Conservation (phyloP, 2,329 filamentous ascomycete genomes). For the Cercospora brassicicola region DNA sequence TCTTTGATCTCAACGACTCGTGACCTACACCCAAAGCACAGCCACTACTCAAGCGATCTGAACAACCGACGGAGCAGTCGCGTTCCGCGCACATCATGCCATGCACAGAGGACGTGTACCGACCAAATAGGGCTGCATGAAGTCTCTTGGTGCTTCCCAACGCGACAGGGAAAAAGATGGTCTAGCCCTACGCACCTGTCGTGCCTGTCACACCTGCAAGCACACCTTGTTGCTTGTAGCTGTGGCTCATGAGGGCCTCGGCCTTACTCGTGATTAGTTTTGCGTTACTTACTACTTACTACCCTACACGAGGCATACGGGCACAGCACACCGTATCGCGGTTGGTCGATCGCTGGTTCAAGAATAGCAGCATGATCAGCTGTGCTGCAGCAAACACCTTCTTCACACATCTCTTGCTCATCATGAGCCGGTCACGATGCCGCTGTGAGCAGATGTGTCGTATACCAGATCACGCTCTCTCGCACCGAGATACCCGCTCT, state of each 20-base stretch:
- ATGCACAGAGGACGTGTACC: not conserved
- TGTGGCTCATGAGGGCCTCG: not conserved
- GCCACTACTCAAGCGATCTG: not conserved
- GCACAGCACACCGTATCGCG: not conserved
- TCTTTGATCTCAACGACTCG: not conserved
- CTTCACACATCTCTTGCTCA: not conserved
- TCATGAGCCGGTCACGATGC: not conserved
- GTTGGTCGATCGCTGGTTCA: not conserved
- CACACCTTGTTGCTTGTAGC: not conserved
- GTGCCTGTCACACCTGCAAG: not conserved
- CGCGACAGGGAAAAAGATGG: not conserved
- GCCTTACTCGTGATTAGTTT: not conserved
- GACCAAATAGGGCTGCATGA: not conserved
- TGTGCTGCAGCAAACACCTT: not conserved
- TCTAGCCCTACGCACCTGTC: not conserved
- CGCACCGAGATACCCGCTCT: not conserved
- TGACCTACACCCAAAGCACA: not conserved
- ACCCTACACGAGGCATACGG: not conserved
- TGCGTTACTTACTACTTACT: not conserved
- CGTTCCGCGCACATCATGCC: not conserved
- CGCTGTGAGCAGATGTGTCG: not conserved
- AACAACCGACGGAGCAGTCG: not conserved
- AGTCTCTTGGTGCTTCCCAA: not conserved
- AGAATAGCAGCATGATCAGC: not conserved
- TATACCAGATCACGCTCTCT: not conserved